Percentiles rank a stretch among this genome's conserved stretches.
Conservation (phyloP, 1,284 basidiomycete species). For the Puccinia triticina region DNA sequence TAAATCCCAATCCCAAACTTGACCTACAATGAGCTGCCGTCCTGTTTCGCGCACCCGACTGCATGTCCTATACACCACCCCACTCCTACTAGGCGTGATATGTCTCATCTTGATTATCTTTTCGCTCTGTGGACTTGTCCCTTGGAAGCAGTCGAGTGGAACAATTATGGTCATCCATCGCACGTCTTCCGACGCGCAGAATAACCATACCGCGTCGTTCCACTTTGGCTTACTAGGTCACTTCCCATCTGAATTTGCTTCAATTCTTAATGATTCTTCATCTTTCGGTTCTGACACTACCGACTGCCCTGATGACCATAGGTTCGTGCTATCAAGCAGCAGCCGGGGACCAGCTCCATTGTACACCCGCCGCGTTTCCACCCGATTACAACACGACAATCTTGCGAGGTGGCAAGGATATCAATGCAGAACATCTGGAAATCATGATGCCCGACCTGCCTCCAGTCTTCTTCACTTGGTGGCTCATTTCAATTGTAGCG, state of each 20-base stretch:
- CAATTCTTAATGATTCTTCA: background rate
- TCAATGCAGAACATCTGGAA: slow-evolving; percentile 33
- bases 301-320: background rate
- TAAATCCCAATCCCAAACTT: background rate
- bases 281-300: background rate
- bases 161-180: slow-evolving; percentile 35
- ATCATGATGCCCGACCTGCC: slow-evolving; percentile 49
- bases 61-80: slow-evolving; percentile 39
- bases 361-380: slow-evolving; percentile 39
- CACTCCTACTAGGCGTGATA: slow-evolving; percentile 26
- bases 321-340: slow-evolving; percentile 44
- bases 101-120: slow-evolving; percentile 30
- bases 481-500: slow-evolving; percentile 35
- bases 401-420: slow-evolving; percentile 1
- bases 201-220: slow-evolving; percentile 23
- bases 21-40: background rate
- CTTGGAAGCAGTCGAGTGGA: slow-evolving; percentile 17
- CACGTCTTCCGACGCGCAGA: background rate
- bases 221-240: slow-evolving; percentile 49
- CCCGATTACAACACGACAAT: slow-evolving; percentile 47
- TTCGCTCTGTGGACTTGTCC: slow-evolving; percentile 37
- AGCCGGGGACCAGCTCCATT: background rate
- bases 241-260: background rate
- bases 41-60: slow-evolving; percentile 34
- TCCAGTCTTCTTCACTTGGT: slow-evolving; percentile 38